phyloP scores from a whole-genome alignment of 768 basidiomycete species.

The Phylloporus rhodoxanthus region DNA sequence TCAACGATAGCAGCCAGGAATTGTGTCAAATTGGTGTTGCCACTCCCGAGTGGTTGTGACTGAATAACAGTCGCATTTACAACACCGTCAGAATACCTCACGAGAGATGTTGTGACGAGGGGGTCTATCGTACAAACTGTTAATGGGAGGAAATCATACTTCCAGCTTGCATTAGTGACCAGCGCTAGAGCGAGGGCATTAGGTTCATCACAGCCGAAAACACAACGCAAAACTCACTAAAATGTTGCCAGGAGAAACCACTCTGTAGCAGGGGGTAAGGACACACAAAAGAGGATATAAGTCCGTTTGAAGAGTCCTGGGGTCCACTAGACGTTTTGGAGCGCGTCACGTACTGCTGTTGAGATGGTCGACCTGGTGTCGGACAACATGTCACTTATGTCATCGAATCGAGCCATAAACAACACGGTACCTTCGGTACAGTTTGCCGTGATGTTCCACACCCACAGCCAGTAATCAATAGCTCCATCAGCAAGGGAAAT shows the following conservation, averaged over 20 bases:
- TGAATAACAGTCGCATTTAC: neutral
- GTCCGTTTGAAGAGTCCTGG: neutral
- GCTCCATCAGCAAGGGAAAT: neutral
- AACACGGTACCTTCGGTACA: neutral
- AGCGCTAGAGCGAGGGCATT: neutral
- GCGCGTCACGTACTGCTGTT: neutral
- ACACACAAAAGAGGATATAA: constrained; percentile 9
- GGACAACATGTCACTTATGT: neutral
- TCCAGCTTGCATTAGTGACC: neutral
- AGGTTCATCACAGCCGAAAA: neutral
- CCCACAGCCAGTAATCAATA: neutral
- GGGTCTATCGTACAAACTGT: constrained; percentile 10
- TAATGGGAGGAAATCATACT: constrained; percentile 5
- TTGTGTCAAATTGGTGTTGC: neutral
- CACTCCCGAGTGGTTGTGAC: neutral
- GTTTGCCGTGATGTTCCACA: neutral
- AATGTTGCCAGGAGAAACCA: neutral
- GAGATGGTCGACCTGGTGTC: neutral
- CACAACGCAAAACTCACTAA: neutral
- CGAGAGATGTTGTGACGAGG: constrained; percentile 2
- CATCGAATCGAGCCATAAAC: neutral
- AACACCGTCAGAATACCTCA: neutral
- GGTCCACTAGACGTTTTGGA: neutral
- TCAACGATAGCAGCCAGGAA: neutral
- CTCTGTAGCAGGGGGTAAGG: neutral